Evolutionary conservation across 2,329 filamentous ascomycete genomes (phyloP).

Genomic region (Colletotrichum tropicicola): DNA sequence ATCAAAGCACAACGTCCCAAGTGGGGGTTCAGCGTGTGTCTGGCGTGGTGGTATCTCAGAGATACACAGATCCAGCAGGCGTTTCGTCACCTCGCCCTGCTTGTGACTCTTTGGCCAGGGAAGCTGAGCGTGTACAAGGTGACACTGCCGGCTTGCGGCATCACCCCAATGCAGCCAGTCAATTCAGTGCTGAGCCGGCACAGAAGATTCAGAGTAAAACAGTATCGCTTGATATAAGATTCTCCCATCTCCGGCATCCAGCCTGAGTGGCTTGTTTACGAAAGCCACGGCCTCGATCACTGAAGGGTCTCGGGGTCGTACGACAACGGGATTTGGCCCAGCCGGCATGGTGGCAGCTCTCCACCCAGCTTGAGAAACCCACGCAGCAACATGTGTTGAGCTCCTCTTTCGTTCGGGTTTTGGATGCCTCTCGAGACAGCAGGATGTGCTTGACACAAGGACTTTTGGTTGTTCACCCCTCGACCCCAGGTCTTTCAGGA

Average conservation of each 20-base stretch:
- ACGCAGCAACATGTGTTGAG: background rate
- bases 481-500: no score
- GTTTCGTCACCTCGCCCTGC: background rate
- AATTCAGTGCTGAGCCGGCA: background rate
- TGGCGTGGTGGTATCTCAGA: background rate
- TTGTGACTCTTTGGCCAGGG: background rate
- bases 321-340: conserved; percentile 10
- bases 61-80: conserved; percentile 22
- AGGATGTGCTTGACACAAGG: no score
- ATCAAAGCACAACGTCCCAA: conserved; percentile 5
- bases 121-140: conserved; percentile 2
- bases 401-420: no score
- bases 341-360: background rate
- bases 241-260: background rate
- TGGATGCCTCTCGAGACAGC: no score
- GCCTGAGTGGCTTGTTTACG: conserved; percentile 26
- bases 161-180: conserved; percentile 2
- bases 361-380: background rate
- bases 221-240: conserved; percentile 15
- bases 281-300: background rate
- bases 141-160: conserved; percentile 14
- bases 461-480: no score
- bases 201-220: conserved; percentile 1
- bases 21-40: background rate
- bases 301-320: conserved; percentile 2